These are phyloP conservation scores for Chrysoporthe puriensis DNA, from an alignment of 2,329 filamentous ascomycete species.

Conservation along the genomic window DNA sequence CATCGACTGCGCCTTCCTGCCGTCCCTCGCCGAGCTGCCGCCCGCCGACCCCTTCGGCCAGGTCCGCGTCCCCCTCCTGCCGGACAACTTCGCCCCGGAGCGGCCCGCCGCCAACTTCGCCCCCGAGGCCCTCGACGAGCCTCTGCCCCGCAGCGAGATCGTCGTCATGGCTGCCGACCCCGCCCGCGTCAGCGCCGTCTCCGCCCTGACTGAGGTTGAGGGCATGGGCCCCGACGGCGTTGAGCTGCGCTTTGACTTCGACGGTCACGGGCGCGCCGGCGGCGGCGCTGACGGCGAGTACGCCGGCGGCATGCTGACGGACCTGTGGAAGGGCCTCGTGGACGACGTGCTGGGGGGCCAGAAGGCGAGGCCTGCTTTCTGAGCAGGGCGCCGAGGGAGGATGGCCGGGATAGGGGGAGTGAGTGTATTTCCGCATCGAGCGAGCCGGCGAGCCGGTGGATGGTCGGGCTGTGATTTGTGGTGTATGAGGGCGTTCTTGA, in stretches of 20 bases:
- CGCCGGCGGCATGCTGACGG: conserved; percentile 51
- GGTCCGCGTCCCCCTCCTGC: conserved; percentile 62
- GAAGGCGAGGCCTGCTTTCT: conserved; percentile 34
- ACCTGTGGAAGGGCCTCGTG: conserved; percentile 61
- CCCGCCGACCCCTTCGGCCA: conserved; percentile 39
- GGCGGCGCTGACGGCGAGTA: conserved; percentile 37
- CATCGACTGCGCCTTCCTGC: conserved; percentile 60
- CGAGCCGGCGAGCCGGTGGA: not conserved
- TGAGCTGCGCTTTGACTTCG: conserved; percentile 57
- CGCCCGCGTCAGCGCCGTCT: conserved; percentile 52
- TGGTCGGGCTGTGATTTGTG: not conserved
- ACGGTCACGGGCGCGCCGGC: conserved; percentile 3
- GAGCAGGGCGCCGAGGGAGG: not conserved
- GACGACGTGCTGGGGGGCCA: conserved; percentile 48
- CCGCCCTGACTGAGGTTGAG: conserved; percentile 61
- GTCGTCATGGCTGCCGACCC: conserved; percentile 62
- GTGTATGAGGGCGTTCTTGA: conserved; percentile 20
- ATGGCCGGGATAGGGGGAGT: not conserved
- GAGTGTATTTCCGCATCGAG: not conserved
- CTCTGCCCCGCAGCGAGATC: conserved; percentile 50
- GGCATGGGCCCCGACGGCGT: conserved; percentile 60
- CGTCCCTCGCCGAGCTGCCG: conserved; percentile 42
- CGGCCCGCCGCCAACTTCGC: conserved; percentile 47
- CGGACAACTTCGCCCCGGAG: conserved; percentile 58
- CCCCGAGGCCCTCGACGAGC: conserved; percentile 47